Evolutionary conservation across 83 land plant species (phyloP).

Genomic region (Picea abies): DNA sequence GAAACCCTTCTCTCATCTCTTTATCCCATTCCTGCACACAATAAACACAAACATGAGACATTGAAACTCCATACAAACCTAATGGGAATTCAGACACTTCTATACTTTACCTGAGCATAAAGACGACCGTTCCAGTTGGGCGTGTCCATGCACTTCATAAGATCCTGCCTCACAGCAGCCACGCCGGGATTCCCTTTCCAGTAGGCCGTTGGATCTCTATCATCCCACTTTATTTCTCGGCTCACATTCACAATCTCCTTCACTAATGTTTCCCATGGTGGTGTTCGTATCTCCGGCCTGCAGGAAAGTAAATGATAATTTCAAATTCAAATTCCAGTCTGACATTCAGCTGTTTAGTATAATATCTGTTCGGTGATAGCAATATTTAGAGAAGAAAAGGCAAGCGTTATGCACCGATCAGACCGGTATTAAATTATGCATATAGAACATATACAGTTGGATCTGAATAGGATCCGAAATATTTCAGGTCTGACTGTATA

Average conservation of each 20-base stretch:
- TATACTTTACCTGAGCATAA: not conserved
- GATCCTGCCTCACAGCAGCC: constrained; percentile 21
- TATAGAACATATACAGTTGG: too few species aligned
- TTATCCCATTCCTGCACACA: constrained; percentile 34
- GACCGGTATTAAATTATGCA: too few species aligned
- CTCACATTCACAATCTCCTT: constrained; percentile 16
- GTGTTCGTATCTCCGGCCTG: constrained; percentile 48
- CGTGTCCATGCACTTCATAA: constrained; percentile 30
- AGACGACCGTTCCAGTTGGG: not conserved
- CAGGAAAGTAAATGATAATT: not conserved
- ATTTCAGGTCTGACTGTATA: not conserved
- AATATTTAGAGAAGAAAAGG: too few species aligned
- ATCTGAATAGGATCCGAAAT: too few species aligned
- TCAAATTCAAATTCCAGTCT: too few species aligned
- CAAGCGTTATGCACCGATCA: too few species aligned
- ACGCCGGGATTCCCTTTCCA: constrained; percentile 46
- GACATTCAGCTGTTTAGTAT: too few species aligned
- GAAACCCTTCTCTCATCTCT: constrained; percentile 19
- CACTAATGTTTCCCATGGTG: constrained; percentile 29
- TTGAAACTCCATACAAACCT: not conserved
- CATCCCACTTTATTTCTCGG: constrained; percentile 19
- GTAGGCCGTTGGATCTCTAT: constrained; percentile 35
- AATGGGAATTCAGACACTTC: not conserved
- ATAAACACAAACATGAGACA: not conserved
- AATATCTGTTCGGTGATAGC: too few species aligned